phyloP scores from a whole-genome alignment of 352 stramenopile species.

The Phytopythium ostracodes region DNA sequence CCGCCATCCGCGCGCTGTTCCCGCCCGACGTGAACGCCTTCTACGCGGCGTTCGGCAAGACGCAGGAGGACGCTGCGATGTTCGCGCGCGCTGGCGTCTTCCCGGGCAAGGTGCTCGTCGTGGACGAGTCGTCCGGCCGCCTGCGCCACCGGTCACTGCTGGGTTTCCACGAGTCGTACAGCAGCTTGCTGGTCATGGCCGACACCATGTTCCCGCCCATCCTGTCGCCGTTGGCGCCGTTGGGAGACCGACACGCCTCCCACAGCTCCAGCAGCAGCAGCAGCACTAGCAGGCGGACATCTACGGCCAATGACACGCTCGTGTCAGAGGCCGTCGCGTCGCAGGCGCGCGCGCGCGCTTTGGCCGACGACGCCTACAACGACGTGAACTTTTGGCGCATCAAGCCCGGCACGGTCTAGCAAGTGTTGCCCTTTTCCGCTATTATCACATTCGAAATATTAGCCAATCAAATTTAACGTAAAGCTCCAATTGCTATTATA shows the following conservation, averaged over 20 bases:
- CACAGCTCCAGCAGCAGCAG: slow-evolving; percentile 1
- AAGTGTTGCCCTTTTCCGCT: not conserved
- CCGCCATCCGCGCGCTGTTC: slow-evolving; percentile 61
- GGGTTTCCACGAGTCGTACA: slow-evolving; percentile 67
- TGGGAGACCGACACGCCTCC: not conserved
- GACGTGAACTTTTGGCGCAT: slow-evolving; percentile 87
- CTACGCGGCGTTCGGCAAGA: slow-evolving; percentile 78
- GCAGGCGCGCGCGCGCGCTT: slow-evolving; percentile 40
- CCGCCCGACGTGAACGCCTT: slow-evolving; percentile 76
- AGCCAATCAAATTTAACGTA: not conserved
- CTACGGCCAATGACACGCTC: slow-evolving; percentile 24
- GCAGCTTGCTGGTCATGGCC: slow-evolving; percentile 44
- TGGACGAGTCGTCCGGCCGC: slow-evolving; percentile 50
- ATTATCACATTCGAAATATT: not conserved
- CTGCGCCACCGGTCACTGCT: slow-evolving; percentile 58
- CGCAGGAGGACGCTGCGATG: slow-evolving; percentile 39
- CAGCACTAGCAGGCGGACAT: not conserved
- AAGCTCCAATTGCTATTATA: not conserved
- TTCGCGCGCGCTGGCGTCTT: slow-evolving; percentile 79
- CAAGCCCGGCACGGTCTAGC: slow-evolving; percentile 27
- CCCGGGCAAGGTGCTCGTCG: slow-evolving; percentile 66
- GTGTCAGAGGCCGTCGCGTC: slow-evolving; percentile 50
- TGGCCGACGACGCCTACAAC: slow-evolving; percentile 82
- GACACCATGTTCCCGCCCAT: slow-evolving; percentile 80
- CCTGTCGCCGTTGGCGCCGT: slow-evolving; percentile 32